Conservation (phyloP, 1,284 basidiomycete species). For the Inonotus obliquus region DNA sequence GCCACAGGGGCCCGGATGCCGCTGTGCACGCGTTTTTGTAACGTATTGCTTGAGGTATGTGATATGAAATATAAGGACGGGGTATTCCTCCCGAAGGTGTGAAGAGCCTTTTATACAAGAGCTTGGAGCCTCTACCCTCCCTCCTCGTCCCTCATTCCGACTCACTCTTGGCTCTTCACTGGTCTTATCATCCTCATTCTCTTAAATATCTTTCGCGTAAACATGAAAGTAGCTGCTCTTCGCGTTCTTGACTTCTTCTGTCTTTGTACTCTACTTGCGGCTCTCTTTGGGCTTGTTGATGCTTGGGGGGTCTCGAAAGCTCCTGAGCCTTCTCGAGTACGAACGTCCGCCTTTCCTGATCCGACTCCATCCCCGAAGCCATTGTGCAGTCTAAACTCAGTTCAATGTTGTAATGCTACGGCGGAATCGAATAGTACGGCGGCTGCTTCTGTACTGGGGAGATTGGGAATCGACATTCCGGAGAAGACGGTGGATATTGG, state of each 20-base stretch:
- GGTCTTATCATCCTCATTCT: neutral
- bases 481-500: constrained; percentile 11
- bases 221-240: neutral
- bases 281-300: neutral
- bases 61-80: neutral
- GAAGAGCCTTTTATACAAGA: neutral
- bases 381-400: constrained; percentile 2
- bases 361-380: neutral
- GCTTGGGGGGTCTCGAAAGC: neutral
- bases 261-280: neutral
- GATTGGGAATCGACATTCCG: neutral
- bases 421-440: constrained; percentile 7
- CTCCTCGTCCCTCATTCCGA: neutral
- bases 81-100: neutral
- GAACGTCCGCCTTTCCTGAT: constrained; percentile 1
- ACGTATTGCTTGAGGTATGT: neutral
- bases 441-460: neutral
- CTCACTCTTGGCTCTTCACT: neutral
- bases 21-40: neutral
- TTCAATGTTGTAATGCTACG: constrained; percentile 11
- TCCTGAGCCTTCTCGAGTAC: neutral
- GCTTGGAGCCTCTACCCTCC: neutral
- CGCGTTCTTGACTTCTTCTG: neutral
- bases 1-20: neutral
- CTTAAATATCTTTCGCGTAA: neutral